Evolutionary conservation across 208 protist genomes (phyloP), one percentile per base, ranked within the genome.

Genomic region (Crithidia expoeki): DNA sequence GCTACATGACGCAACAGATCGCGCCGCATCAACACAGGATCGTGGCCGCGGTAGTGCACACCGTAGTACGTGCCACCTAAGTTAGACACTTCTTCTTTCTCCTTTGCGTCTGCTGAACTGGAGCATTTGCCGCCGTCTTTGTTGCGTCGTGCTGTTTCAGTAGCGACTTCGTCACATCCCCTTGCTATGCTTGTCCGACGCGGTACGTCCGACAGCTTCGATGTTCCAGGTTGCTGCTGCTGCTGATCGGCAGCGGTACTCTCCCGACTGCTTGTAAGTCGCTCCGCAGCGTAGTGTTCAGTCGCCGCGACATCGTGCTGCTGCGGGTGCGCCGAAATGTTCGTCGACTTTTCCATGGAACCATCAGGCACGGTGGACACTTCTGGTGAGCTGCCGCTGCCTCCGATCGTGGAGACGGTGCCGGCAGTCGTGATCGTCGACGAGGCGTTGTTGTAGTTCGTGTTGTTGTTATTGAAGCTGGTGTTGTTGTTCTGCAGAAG

Each of bases 41-140:
- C 74, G 36, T 42, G 44, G n/a, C 21, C 56, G 16, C 42, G 11
- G 74, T 79, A 79, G 51, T 66, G 38, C 0, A 66, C 28, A n/a
- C 74, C 74, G 53, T 70, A 79, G 67, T 79, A 73, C 4, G 21
- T 17, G 23, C 19, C 38, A 14, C 16, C 51, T 16, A 6, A n/a
- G n/a, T n/a, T n/a, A n/a, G n/a, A n/a, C n/a, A n/a, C n/a, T n/a
- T n/a, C n/a, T n/a, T n/a, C n/a, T n/a, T n/a, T n/a, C n/a, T n/a
- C n/a, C n/a, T n/a, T n/a, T n/a, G n/a, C n/a, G n/a, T n/a, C n/a
- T n/a, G n/a, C n/a, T n/a, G n/a, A n/a, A n/a, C n/a, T n/a, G n/a
- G n/a, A n/a, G n/a, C n/a, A n/a, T n/a, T n/a, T n/a, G n/a, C n/a
- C 46, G 14, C 32, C 21, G 52, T 12, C 32, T 14, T n/a, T 40